A percentile compares a stretch with the other conserved stretches of the same genome.
phyloP scores from a whole-genome alignment of 2,329 filamentous ascomycete genomes.

The Pseudodiploospora longispora region DNA sequence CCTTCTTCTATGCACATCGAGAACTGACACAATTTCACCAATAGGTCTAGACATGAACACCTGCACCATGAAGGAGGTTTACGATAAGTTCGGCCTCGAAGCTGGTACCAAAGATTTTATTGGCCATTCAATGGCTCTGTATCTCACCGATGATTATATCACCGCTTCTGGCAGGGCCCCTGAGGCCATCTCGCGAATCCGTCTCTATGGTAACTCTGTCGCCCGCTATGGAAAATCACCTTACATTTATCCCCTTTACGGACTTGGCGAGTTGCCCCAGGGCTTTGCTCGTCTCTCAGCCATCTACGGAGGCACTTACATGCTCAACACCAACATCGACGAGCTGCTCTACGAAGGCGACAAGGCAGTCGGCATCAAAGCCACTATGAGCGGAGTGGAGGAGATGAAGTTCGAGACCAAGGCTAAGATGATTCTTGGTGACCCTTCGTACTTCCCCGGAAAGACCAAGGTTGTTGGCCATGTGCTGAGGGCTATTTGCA shows the following conservation, averaged over 20 bases:
- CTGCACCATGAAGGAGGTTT: constrained; percentile 95
- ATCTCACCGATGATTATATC: constrained; percentile 84
- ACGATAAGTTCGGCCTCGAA: constrained; percentile 95
- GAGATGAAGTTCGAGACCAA: constrained; percentile 96
- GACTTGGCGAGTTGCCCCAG: constrained; percentile 92
- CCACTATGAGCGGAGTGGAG: constrained; percentile 85
- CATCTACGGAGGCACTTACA: constrained; percentile 98
- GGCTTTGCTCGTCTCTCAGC: constrained; percentile 95
- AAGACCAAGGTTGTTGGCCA: constrained; percentile 86
- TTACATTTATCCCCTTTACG: constrained; percentile 98
- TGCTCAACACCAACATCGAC: constrained; percentile 93
- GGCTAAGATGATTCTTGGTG: constrained; percentile 89
- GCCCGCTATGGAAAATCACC: constrained; percentile 96
- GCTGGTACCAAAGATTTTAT: constrained; percentile 86
- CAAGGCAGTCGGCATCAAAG: constrained; percentile 93
- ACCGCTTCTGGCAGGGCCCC: constrained; percentile 62
- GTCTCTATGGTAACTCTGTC: constrained; percentile 95
- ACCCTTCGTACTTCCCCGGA: constrained; percentile 90
- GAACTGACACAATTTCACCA: background rate
- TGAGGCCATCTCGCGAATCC: constrained; percentile 85
- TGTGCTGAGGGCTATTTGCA: constrained; percentile 92
- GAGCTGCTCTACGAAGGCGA: constrained; percentile 77
- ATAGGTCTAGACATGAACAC: constrained; percentile 70
- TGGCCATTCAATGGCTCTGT: constrained; percentile 96
- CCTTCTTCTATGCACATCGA: background rate